phyloP scores from a whole-genome alignment of 2,329 filamentous ascomycete species.

The Botrytis aclada region DNA sequence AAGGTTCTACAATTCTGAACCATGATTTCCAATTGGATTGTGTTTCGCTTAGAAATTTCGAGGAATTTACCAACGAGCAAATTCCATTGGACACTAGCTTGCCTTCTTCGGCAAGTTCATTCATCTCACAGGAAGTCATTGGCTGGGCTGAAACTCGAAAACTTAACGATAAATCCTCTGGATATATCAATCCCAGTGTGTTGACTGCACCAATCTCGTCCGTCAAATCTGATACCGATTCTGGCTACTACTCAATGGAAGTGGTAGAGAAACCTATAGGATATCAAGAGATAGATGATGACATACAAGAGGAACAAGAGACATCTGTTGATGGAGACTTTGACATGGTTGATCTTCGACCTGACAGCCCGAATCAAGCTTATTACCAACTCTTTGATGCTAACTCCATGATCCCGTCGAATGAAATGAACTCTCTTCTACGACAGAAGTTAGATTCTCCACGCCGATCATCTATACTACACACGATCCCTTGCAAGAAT shows the following conservation, averaged over 20 bases:
- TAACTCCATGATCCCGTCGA: constrained; percentile 16
- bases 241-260: constrained; percentile 15
- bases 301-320: constrained; percentile 1
- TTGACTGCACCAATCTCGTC: neutral
- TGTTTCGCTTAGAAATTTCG: neutral
- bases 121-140: neutral
- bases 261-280: neutral
- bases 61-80: neutral
- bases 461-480: constrained; percentile 11
- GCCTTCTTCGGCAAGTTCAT: neutral
- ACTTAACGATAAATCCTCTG: neutral
- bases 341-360: neutral
- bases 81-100: neutral
- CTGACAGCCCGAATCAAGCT: constrained; percentile 15
- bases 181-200: constrained; percentile 7
- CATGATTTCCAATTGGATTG: neutral
- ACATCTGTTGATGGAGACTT: neutral
- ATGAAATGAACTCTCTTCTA: neutral
- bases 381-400: constrained; percentile 17
- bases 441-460: neutral
- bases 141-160: neutral
- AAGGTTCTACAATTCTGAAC: neutral
- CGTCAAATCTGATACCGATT: constrained; percentile 9
- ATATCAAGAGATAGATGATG: neutral
- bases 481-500: constrained; percentile 8